These are phyloP conservation scores for Cutaneotrichosporon mucoides DNA, from an alignment of 1,284 basidiomycete genomes.

Conservation along the genomic window DNA sequence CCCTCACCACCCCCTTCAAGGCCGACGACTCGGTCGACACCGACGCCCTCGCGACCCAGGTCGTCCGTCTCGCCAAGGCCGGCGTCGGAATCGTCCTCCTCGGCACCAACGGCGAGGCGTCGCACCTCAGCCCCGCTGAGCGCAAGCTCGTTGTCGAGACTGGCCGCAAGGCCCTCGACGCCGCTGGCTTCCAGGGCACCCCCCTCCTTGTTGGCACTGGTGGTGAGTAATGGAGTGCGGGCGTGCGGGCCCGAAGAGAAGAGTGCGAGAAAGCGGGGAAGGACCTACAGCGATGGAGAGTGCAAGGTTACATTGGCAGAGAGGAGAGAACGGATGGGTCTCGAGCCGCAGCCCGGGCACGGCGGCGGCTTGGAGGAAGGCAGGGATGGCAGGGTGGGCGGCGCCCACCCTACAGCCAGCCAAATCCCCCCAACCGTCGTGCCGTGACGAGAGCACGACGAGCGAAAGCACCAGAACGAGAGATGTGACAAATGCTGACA, in stretches of 20 bases:
- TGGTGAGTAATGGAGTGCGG: conserved; percentile 50
- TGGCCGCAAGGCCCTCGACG: conserved; percentile 69
- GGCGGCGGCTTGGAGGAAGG: too few relatives aligned
- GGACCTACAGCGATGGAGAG: too few relatives aligned
- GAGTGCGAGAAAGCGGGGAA: too few relatives aligned
- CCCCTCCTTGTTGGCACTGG: conserved; percentile 82
- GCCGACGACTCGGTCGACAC: conserved; percentile 46
- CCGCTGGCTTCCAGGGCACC: conserved; percentile 63
- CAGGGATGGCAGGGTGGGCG: too few relatives aligned
- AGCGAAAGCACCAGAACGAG: too few relatives aligned
- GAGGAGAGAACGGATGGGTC: too few relatives aligned
- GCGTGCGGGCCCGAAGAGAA: too few relatives aligned
- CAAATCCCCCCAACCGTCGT: too few relatives aligned
- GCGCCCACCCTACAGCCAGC: too few relatives aligned
- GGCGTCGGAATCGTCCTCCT: conserved; percentile 51
- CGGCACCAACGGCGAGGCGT: conserved; percentile 52
- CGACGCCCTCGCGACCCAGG: conserved; percentile 48
- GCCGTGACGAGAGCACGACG: too few relatives aligned
- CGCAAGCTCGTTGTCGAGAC: conserved; percentile 62
- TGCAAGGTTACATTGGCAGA: too few relatives aligned
- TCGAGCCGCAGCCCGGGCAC: too few relatives aligned
- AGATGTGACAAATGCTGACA: not conserved
- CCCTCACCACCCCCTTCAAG: conserved; percentile 52
- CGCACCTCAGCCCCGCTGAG: conserved; percentile 66
- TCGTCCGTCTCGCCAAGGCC: conserved; percentile 49